Evolutionary conservation across 345 rosid species (phyloP).

Genomic region (Euclidium syriacum): DNA sequence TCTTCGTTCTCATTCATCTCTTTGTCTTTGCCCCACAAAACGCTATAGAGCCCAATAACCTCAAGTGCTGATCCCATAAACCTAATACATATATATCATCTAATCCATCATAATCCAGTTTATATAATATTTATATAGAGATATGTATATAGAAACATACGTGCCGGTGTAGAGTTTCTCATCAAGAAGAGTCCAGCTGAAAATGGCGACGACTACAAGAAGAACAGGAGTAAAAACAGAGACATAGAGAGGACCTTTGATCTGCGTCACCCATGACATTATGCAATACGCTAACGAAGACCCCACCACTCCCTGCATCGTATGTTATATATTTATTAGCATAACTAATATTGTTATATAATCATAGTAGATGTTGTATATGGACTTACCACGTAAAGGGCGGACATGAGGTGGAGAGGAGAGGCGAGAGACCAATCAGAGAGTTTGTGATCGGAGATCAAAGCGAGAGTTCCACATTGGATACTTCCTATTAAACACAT

Average conservation of each 20-base stretch:
- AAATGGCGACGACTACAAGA: conserved; percentile 61
- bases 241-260: conserved; percentile 79
- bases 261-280: conserved; percentile 63
- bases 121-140: not conserved
- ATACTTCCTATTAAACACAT: conserved; percentile 72
- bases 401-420: conserved; percentile 49
- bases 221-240: conserved; percentile 83
- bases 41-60: conserved; percentile 63
- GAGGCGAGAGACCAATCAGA: conserved; percentile 63
- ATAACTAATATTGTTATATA: not conserved
- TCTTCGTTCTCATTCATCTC: conserved; percentile 35
- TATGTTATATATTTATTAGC: not conserved
- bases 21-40: conserved; percentile 84
- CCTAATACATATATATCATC: conserved; percentile 29
- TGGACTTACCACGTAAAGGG: conserved; percentile 58
- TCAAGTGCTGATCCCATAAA: conserved; percentile 66
- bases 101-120: not conserved
- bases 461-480: conserved; percentile 47
- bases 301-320: conserved; percentile 71
- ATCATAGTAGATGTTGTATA: not conserved
- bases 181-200: conserved; percentile 75
- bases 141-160: conserved; percentile 34
- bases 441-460: conserved; percentile 32
- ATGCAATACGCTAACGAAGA: conserved; percentile 65
- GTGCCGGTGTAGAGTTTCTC: conserved; percentile 80